Evolutionary conservation across 1,139 yeast genomes (phyloP).

Genomic region (Yarrowia galli): DNA sequence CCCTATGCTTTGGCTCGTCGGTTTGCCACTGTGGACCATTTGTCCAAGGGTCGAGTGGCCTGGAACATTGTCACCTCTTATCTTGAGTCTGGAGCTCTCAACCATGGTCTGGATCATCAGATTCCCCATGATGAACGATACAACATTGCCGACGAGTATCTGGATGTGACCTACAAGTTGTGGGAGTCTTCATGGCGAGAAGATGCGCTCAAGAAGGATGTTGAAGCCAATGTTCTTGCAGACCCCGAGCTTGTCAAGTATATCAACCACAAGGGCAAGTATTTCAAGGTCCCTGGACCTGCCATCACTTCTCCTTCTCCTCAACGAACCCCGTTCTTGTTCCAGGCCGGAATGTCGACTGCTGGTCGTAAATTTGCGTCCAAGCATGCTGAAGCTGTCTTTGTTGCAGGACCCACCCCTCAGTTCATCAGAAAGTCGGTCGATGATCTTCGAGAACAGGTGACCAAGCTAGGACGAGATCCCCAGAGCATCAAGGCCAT

Average conservation of each 20-base stretch:
- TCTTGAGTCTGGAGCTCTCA: conserved; percentile 51
- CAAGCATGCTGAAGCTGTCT: conserved; percentile 54
- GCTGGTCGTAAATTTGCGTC: conserved; percentile 55
- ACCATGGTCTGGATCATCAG: conserved; percentile 46
- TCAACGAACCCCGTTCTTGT: conserved; percentile 55
- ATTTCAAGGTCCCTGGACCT: conserved; percentile 55
- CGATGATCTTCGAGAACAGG: conserved; percentile 45
- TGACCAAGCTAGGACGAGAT: conserved; percentile 47
- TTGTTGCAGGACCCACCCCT: conserved; percentile 43
- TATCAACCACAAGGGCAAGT: conserved; percentile 53
- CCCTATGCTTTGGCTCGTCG: conserved; percentile 56
- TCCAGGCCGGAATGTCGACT: conserved; percentile 56
- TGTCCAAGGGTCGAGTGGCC: conserved; percentile 55
- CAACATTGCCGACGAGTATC: conserved; percentile 53
- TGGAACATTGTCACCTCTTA: conserved; percentile 57
- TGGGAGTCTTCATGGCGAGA: conserved; percentile 55
- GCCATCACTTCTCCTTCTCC: conserved; percentile 53
- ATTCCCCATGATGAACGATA: conserved; percentile 55
- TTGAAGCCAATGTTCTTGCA: conserved; percentile 48
- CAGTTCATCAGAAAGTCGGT: conserved; percentile 42
- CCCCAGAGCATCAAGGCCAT: conserved; percentile 48
- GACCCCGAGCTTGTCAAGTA: conserved; percentile 52
- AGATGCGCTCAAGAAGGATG: conserved; percentile 52
- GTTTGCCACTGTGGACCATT: conserved; percentile 54
- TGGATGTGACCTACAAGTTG: conserved; percentile 52